Percentiles rank a stretch among this genome's conserved stretches.
Conservation (phyloP, 805 yeast genomes). For the Starmera amethionina region DNA sequence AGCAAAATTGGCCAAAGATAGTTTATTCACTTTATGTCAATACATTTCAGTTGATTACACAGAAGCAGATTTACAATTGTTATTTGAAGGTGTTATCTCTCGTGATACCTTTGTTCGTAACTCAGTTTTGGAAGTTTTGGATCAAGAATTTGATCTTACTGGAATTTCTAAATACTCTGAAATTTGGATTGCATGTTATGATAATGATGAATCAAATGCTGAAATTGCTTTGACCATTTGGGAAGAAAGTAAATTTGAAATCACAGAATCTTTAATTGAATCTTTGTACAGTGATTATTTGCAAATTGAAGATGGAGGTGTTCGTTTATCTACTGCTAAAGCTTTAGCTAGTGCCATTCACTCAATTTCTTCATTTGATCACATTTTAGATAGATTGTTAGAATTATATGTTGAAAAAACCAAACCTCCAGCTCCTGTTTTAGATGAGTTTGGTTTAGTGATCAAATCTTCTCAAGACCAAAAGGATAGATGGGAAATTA, state of each 20-base stretch:
- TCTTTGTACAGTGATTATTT: slow-evolving; percentile 37
- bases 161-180: slow-evolving; percentile 47
- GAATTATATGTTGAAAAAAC: slow-evolving; percentile 49
- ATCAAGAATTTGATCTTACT: slow-evolving; percentile 60
- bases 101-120: slow-evolving; percentile 66
- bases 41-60: slow-evolving; percentile 57
- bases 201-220: slow-evolving; percentile 51
- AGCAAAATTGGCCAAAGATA: slow-evolving; percentile 76
- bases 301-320: slow-evolving; percentile 48
- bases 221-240: slow-evolving; percentile 74
- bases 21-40: slow-evolving; percentile 69
- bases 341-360: slow-evolving; percentile 54
- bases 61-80: slow-evolving; percentile 43
- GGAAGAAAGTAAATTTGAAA: slow-evolving; percentile 60
- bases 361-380: slow-evolving; percentile 16
- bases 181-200: slow-evolving; percentile 71
- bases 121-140: slow-evolving; percentile 74
- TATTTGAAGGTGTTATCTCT: slow-evolving; percentile 47
- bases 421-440: slow-evolving; percentile 65
- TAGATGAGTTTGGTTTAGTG: slow-evolving; percentile 74
- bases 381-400: slow-evolving; percentile 35
- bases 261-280: slow-evolving; percentile 34
- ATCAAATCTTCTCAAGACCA: slow-evolving; percentile 50
- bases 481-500: slow-evolving; percentile 73
- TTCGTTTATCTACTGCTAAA: slow-evolving; percentile 64